Percentiles rank a stretch among this genome's conserved stretches.
These are phyloP conservation scores for Gymnopus androsaceus DNA, from an alignment of 1,284 basidiomycete genomes.

Conservation along the genomic window DNA sequence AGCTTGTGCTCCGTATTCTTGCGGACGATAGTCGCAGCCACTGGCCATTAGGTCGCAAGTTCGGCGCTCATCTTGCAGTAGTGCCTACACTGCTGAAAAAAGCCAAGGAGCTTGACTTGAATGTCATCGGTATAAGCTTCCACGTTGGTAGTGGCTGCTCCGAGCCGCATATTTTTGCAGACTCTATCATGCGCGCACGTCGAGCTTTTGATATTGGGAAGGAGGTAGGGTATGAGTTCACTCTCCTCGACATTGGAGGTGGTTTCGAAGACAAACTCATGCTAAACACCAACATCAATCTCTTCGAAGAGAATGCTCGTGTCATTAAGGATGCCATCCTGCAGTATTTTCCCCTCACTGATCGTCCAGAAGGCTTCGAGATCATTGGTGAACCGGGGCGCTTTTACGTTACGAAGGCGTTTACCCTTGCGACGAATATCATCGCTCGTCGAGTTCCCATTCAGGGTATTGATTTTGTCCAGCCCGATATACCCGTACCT, in stretches of 20 bases:
- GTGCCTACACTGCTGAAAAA: conserved; percentile 82
- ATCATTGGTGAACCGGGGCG: conserved; percentile 97
- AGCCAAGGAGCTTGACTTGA: conserved; percentile 79
- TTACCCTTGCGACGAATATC: conserved; percentile 91
- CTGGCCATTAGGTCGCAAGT: conserved; percentile 95
- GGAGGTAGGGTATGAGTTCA: conserved; percentile 31
- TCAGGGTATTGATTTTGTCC: conserved; percentile 33
- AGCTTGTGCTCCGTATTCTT: conserved; percentile 92
- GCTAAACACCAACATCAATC: too few relatives aligned
- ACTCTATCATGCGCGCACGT: conserved; percentile 86
- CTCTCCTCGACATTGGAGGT: conserved; percentile 91
- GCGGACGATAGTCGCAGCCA: conserved; percentile 96
- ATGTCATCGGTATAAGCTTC: conserved; percentile 96
- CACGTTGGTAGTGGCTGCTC: conserved; percentile 98
- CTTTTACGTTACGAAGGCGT: conserved; percentile 92
- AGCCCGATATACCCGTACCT: too few relatives aligned
- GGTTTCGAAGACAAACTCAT: conserved; percentile 93
- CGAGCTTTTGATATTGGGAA: conserved; percentile 88
- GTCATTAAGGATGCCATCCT: conserved; percentile 78
- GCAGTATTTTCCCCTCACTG: conserved; percentile 88
- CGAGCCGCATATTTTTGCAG: conserved; percentile 87
- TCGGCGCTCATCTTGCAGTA: conserved; percentile 84
- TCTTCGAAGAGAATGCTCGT: conserved; percentile 82
- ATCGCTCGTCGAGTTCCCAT: conserved; percentile 82
- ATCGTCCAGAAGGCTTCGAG: conserved; percentile 68